Conservation (phyloP, 768 basidiomycete genomes). For the Podaxis sp. region DNA sequence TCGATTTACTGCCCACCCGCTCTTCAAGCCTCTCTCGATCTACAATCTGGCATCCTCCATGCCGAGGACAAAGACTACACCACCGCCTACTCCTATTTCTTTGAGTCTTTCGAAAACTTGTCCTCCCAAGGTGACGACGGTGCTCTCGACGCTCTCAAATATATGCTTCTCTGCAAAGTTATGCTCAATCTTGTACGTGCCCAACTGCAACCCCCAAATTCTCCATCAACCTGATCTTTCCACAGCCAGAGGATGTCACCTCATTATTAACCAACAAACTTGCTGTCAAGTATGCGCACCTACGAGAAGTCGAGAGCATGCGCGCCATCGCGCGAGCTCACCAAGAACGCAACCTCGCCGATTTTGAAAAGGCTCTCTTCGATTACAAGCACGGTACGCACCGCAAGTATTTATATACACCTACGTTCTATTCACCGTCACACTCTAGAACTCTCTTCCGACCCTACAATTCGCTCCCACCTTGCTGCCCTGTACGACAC, state of each 20-base stretch:
- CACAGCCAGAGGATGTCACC: conserved; percentile 86
- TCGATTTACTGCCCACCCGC: conserved; percentile 80
- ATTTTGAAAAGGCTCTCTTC: conserved; percentile 85
- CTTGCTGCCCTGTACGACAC: conserved; percentile 94
- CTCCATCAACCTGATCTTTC: background rate
- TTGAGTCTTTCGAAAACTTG: conserved; percentile 92
- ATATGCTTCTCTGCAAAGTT: conserved; percentile 97
- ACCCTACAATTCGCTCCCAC: conserved; percentile 94
- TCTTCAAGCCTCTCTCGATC: conserved; percentile 48
- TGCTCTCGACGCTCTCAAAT: conserved; percentile 88
- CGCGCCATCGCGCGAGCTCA: conserved; percentile 93
- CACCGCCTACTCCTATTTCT: conserved; percentile 97
- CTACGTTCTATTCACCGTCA: background rate
- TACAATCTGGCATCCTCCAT: conserved; percentile 74
- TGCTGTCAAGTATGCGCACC: conserved; percentile 82
- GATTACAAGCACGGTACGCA: conserved; percentile 76
- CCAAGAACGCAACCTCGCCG: conserved; percentile 82
- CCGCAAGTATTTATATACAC: conserved; percentile 16
- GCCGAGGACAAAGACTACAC: conserved; percentile 98
- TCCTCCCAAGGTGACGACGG: conserved; percentile 72
- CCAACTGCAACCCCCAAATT: background rate
- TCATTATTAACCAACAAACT: conserved; percentile 85
- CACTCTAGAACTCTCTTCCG: conserved; percentile 81
- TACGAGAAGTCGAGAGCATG: conserved; percentile 94
- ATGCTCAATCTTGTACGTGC: conserved; percentile 88